Conservation (phyloP, 352 stramenopile genomes). For the Phytopythium boreale region DNA sequence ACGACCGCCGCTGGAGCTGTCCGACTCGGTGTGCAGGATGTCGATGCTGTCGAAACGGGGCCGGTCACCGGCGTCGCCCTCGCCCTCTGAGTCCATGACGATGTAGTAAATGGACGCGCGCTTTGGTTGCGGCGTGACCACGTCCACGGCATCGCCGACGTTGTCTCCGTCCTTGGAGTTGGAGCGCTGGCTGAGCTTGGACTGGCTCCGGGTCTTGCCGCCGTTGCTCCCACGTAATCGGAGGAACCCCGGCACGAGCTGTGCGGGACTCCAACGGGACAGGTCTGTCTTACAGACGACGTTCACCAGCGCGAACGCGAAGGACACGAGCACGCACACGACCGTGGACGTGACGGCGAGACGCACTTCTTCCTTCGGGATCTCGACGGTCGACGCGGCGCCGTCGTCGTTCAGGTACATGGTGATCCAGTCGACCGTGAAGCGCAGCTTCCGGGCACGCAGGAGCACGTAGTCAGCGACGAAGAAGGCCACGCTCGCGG, state of each 20-base stretch:
- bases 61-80: background rate
- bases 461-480: slow-evolving; percentile 36
- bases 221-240: background rate
- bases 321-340: slow-evolving; percentile 10
- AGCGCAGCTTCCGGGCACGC: slow-evolving; percentile 29
- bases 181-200: background rate
- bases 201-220: background rate
- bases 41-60: background rate
- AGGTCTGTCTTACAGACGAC: slow-evolving; percentile 19
- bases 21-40: background rate
- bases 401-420: slow-evolving; percentile 35
- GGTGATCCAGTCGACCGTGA: slow-evolving; percentile 43
- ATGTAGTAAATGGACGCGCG: slow-evolving; percentile 11
- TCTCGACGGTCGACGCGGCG: slow-evolving; percentile 19
- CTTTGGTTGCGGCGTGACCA: background rate
- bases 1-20: background rate
- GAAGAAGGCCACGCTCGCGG: slow-evolving; percentile 20
- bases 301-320: slow-evolving; percentile 19
- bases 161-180: background rate
- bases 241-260: slow-evolving; percentile 7
- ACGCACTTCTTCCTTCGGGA: slow-evolving; percentile 25
- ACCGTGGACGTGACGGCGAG: slow-evolving; percentile 17
- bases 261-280: slow-evolving; percentile 23
- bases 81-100: slow-evolving; percentile 10
- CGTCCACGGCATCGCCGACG: background rate